A percentile compares a stretch with the other conserved stretches of the same genome.
Conservation (phyloP, 345 rosid genomes). For the Populus nigra region DNA sequence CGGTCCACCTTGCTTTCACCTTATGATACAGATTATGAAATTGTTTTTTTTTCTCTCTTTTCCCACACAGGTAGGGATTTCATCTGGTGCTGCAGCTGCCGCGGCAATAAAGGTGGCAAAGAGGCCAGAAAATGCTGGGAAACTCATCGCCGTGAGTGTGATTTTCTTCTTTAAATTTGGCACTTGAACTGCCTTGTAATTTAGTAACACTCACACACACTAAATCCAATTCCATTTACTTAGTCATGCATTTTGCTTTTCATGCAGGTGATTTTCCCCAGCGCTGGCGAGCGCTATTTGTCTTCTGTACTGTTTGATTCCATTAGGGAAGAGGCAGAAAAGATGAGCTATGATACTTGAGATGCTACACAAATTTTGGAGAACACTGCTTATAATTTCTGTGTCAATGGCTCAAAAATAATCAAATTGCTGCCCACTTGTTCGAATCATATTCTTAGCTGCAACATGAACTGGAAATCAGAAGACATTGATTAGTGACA, state of each 20-base stretch:
- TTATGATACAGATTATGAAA: no score
- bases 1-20: no score
- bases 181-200: no score
- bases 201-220: no score
- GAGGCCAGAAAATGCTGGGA: slow-evolving; percentile 81
- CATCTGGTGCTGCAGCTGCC: slow-evolving; percentile 83
- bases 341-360: slow-evolving; percentile 5
- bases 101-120: slow-evolving; percentile 81
- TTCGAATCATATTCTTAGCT: no score
- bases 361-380: no score
- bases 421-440: no score
- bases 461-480: no score
- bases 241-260: background rate
- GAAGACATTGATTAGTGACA: no score
- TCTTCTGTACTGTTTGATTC: slow-evolving; percentile 12
- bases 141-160: slow-evolving; percentile 71
- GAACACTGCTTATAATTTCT: no score
- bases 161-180: no score
- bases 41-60: background rate
- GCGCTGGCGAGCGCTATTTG: slow-evolving; percentile 15
- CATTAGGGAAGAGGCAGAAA: slow-evolving; percentile 10
- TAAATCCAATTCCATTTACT: background rate
- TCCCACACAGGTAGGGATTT: slow-evolving; percentile 71
- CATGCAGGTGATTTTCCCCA: slow-evolving; percentile 10
- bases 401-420: no score